phyloP scores from a whole-genome alignment of 139 green algal species.

The Coelastrella sp. region DNA sequence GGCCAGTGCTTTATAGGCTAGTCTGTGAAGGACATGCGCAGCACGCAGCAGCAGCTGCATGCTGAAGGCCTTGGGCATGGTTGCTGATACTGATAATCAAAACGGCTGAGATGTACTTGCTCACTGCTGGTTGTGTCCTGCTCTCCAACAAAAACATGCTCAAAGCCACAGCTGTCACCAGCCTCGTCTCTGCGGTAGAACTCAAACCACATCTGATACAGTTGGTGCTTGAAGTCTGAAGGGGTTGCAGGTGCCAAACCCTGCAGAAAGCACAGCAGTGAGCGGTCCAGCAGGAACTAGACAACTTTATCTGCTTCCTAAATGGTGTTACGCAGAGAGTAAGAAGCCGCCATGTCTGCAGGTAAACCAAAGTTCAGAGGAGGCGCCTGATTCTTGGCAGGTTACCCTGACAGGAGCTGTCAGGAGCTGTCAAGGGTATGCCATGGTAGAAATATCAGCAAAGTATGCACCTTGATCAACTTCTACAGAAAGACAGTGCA shows the following conservation, averaged over 20 bases:
- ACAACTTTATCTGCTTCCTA: no score
- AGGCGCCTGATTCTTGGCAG: no score
- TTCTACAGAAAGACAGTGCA: background rate
- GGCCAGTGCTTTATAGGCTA: no score
- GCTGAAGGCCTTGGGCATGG: background rate
- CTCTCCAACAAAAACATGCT: slow-evolving; percentile 87
- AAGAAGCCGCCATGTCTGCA: no score
- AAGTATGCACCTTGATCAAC: no score
- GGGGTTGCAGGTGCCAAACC: slow-evolving; percentile 14
- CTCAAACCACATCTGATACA: slow-evolving; percentile 69
- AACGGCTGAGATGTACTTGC: background rate
- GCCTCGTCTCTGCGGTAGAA: slow-evolving; percentile 47
- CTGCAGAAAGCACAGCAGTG: background rate
- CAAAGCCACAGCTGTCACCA: slow-evolving; percentile 59
- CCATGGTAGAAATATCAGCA: no score
- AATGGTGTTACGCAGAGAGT: no score
- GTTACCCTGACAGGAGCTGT: no score
- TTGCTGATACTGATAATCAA: background rate
- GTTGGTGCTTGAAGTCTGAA: slow-evolving; percentile 55
- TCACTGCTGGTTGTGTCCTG: slow-evolving; percentile 45
- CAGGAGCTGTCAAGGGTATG: no score
- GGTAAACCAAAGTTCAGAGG: no score
- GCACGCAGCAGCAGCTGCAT: background rate
- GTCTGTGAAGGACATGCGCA: no score
- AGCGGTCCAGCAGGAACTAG: background rate